Evolutionary conservation across 2,329 filamentous ascomycete genomes (phyloP).

Genomic region (Ramularia endophylla): DNA sequence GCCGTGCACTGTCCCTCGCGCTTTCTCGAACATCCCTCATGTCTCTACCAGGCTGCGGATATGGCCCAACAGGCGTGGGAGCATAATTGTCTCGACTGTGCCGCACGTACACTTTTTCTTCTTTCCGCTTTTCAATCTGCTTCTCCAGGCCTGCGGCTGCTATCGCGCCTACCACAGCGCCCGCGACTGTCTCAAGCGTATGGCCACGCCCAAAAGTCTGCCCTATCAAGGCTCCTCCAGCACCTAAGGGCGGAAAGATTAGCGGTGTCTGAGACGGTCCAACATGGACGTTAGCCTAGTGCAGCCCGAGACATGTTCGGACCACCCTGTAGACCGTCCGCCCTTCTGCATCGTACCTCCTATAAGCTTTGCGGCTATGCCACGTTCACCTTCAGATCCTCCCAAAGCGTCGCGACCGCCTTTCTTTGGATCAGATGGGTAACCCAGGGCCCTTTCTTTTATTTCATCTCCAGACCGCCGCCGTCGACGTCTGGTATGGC

Average conservation of each 20-base stretch:
- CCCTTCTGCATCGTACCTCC: too few species aligned
- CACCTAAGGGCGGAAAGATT: too few species aligned
- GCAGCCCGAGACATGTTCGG: too few species aligned
- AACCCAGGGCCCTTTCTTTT: constrained; percentile 12
- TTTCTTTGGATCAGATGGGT: constrained; percentile 17
- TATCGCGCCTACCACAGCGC: constrained; percentile 23
- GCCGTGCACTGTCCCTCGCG: constrained; percentile 7
- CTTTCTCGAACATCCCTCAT: constrained; percentile 12
- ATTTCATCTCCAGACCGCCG: constrained; percentile 14
- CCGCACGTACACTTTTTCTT: constrained; percentile 15
- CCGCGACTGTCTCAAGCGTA: constrained; percentile 21
- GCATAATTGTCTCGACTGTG: constrained; percentile 6
- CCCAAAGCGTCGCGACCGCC: constrained; percentile 22
- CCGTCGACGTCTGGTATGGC: constrained; percentile 6
- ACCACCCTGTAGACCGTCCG: too few species aligned
- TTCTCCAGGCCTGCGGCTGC: constrained; percentile 21
- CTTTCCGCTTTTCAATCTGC: constrained; percentile 21
- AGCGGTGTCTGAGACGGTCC: too few species aligned
- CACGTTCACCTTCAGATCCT: constrained; percentile 22
- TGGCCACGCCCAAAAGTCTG: constrained; percentile 19
- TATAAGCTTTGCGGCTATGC: constrained; percentile 22
- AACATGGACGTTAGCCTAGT: too few species aligned
- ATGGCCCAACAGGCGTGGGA: constrained; percentile 4
- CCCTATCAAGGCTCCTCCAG: constrained; percentile 24
- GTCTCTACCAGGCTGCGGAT: constrained; percentile 10